These are phyloP conservation scores for Colletotrichum sp. DNA, from an alignment of 2,329 filamentous ascomycete species.

Conservation along the genomic window DNA sequence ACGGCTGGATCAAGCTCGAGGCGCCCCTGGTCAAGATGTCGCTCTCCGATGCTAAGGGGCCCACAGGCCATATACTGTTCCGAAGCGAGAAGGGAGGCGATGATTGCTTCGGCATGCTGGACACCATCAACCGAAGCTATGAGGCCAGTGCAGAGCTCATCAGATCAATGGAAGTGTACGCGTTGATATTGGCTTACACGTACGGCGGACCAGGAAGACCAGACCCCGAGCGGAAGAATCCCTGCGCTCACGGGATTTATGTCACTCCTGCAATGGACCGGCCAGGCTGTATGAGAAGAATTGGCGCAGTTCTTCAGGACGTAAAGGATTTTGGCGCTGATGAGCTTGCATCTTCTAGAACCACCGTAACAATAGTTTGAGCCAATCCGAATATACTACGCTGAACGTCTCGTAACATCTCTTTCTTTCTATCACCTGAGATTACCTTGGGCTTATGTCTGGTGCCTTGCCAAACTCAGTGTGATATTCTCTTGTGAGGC, in stretches of 20 bases:
- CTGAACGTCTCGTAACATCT: neutral
- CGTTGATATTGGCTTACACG: neutral
- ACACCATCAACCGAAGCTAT: neutral
- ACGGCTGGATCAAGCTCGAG: conserved; percentile 12
- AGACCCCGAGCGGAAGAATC: neutral
- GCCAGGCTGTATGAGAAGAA: neutral
- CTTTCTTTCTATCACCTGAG: neutral
- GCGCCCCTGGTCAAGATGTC: conserved; percentile 1
- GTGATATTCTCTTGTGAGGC: no score
- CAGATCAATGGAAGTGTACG: neutral
- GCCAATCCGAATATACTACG: fast-evolving
- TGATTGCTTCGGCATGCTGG: neutral
- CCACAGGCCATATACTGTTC: neutral
- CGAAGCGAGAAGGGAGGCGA: neutral
- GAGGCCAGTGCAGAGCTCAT: neutral
- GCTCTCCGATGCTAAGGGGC: neutral
- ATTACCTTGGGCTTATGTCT: no score
- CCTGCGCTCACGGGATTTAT: neutral
- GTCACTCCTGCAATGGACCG: neutral
- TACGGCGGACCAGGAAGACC: neutral
- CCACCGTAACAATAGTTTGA: neutral
- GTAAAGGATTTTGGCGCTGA: neutral
- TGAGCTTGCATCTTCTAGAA: neutral
- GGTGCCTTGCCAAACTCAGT: no score
- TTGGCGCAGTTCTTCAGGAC: neutral